Evolutionary conservation across 495 filamentous ascomycete genomes (phyloP), one percentile per base, ranked within the genome.

Genomic region (Cladorrhinum samala): DNA sequence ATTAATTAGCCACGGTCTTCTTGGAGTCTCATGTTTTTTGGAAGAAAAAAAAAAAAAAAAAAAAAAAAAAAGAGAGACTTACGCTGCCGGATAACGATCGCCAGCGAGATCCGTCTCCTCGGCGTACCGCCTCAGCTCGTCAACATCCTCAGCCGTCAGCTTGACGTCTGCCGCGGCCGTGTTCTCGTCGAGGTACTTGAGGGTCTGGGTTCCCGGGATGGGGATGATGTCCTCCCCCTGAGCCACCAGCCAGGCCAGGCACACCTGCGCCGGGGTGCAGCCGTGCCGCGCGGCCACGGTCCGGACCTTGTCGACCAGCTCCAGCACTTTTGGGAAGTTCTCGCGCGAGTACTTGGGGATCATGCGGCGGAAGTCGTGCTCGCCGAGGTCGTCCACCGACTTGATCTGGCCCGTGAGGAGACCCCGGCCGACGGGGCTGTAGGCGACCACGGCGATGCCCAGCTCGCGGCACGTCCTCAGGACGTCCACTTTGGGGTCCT

Each of bases 401-500:
- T 77, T 83, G 63, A 89, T 77, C 56, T 83, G 70, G 2, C 87
- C 87, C 0, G 87, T 85, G 55, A 72, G 59, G 40, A 70, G 85
- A 58, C 52, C 91, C 62, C 18, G 87, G 83, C 63, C 63, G 16
- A 69, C 43, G 3, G 68, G 67, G 1, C 56, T 58, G 59, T 76
- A 77, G 16, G 88, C 90, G 19, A 91, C 64, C 19, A 95, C 59
- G 0, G 89, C 86, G 61, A 89, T 86, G 38, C 75, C 70, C 19
- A 88, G 75, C 66, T 91, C 80, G 6, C 80, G 82, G 57, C 89
- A 94, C 1, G 83, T 77, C 23, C 72, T 67, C 3, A 86, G 83
- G 1, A 64, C 73, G 24, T 83, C 87, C 61, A 91, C 87, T 36
- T 46, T 11, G 2, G 52, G 23, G 7, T 78, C 67, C 19, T 91